A percentile compares a stretch with the other conserved stretches of the same genome.
phyloP scores from a whole-genome alignment of 2,329 filamentous ascomycete genomes.

The Dothistroma pini region DNA sequence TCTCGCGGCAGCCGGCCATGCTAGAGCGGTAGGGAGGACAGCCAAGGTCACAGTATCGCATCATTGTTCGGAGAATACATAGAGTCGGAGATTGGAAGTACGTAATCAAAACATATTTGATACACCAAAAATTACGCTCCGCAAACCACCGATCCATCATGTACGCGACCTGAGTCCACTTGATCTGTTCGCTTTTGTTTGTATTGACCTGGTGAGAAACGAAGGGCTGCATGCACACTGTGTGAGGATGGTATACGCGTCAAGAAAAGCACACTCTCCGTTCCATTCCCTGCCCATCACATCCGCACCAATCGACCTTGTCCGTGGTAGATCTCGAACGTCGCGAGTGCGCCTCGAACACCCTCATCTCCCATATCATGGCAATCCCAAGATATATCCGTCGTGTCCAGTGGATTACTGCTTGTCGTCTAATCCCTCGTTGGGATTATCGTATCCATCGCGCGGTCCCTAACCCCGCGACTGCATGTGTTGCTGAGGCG shows the following conservation, averaged over 20 bases:
- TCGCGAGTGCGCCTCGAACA: background rate
- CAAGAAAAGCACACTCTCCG: background rate
- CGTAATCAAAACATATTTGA: background rate
- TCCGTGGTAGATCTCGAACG: background rate
- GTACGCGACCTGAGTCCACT: background rate
- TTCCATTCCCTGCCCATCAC: background rate
- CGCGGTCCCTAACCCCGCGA: constrained; percentile 22
- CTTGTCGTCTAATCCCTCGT: background rate
- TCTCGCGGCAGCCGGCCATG: background rate
- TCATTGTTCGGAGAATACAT: background rate
- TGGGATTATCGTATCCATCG: background rate
- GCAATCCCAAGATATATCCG: background rate
- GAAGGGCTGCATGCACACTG: background rate
- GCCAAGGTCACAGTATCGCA: background rate
- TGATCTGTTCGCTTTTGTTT: background rate
- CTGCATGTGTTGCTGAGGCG: constrained; percentile 36
- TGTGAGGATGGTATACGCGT: background rate
- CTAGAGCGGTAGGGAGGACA: background rate
- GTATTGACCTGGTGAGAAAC: background rate
- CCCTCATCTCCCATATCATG: background rate
- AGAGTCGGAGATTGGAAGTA: background rate
- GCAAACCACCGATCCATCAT: background rate
- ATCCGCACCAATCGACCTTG: background rate
- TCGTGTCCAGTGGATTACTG: background rate
- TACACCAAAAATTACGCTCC: background rate